Base-by-base conservation (phyloP, 257 asterid genomes). In the Nicotiana tabacum region DNA sequence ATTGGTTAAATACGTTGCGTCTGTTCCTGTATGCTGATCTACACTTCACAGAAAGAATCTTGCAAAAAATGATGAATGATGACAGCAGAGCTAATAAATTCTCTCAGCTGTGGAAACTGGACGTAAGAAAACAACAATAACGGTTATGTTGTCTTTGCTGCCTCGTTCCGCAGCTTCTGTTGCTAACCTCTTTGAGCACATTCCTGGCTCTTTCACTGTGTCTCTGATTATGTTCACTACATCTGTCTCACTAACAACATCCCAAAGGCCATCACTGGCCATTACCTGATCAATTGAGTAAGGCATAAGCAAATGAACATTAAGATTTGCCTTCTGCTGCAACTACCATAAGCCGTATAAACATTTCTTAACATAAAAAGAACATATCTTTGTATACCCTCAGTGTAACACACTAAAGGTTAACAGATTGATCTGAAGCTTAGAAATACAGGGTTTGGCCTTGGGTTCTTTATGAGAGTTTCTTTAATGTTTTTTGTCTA, bases 251-350 rank as follows among this genome's bases (percentile, higher is more conserved):
- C 92, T 92, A 86, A 96, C n/a, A 9, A 90, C 97, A 61, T 96
- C 99, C 98, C 99, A 96, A 30, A 96, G 88, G 51, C 99, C 98
- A 74, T 96, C 99, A 77, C 98, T 93, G 3, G 91, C 98, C 97
- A 96, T 94, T 68, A 96, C 99, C 99, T 96, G 89, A 74, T 82
- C 66, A 60, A 60, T 16, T 65, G n/a, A 60, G n/a, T 60, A 7
- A 43, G 61, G 6, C 62, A 53, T 53, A 57, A 57, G 7, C 61
- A 72, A 3, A 48, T 48, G 4, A 74, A 74, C 80, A 74, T 33
- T 15, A 66, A 32, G 3, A 5, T 62, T 64, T 21, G 27, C 35
- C 37, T 64, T 64, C 30, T 21, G 15, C 32, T 61, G 2, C 66
- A 61, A 61, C 18, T 11, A 27, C 5, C 57, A 69, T 39, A 9